Percentiles rank a stretch among this genome's conserved stretches.
These are phyloP conservation scores for Penicillium turbatum DNA, from an alignment of 495 filamentous ascomycete species.

Conservation along the genomic window DNA sequence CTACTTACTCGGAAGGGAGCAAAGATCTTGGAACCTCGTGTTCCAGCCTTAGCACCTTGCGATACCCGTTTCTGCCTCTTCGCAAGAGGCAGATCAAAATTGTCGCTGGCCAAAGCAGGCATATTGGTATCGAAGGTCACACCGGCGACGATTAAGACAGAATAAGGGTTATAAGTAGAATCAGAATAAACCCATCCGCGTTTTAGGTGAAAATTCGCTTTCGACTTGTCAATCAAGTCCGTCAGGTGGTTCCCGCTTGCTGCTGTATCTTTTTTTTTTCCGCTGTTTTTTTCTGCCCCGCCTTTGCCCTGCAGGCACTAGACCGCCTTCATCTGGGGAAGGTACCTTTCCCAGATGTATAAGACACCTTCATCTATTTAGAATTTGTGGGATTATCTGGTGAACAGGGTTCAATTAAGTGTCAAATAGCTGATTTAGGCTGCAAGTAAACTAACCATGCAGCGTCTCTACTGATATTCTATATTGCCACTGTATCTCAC, in stretches of 20 bases:
- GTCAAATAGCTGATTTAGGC: too few relatives aligned
- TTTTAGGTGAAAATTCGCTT: neutral
- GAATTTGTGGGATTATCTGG: neutral
- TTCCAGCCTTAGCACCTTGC: slow-evolving; percentile 24
- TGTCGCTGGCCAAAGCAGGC: slow-evolving; percentile 41
- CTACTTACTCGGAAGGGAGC: slow-evolving; percentile 79
- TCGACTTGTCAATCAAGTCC: neutral
- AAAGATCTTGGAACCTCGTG: slow-evolving; percentile 68
- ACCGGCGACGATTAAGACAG: neutral
- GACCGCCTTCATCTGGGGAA: slow-evolving; percentile 6
- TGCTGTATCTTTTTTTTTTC: slow-evolving; percentile 3
- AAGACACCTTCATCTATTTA: neutral
- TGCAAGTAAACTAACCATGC: too few relatives aligned
- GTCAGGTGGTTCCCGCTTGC: neutral
- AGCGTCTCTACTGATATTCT: too few relatives aligned
- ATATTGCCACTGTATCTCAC: too few relatives aligned
- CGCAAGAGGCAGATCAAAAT: slow-evolving; percentile 50
- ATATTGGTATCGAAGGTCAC: slow-evolving; percentile 23
- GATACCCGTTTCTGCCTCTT: slow-evolving; percentile 62
- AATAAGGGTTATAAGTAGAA: neutral
- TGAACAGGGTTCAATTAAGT: too few relatives aligned
- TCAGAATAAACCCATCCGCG: neutral
- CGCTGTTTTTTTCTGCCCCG: slow-evolving; percentile 10
- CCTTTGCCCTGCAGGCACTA: slow-evolving; percentile 1
- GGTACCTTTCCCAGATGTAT: neutral